Percentiles rank a stretch among this genome's conserved stretches.
phyloP scores from a whole-genome alignment of 2,329 filamentous ascomycete species.

The Fusarium sp. region DNA sequence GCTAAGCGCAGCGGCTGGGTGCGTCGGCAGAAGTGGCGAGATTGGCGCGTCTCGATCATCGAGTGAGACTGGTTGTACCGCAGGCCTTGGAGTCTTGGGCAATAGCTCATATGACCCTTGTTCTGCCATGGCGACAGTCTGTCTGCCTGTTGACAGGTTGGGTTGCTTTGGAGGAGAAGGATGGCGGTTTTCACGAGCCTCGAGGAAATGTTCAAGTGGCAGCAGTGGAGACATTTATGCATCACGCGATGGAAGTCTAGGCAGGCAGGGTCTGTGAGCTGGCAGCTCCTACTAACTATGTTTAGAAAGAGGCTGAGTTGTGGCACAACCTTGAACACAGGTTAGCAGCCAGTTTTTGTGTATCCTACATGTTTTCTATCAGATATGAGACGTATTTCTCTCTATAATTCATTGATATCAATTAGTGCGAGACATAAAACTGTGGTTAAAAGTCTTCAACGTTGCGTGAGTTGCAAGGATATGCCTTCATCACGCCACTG shows the following conservation, averaged over 20 bases:
- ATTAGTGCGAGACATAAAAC: neutral
- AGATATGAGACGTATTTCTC: neutral
- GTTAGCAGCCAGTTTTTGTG: neutral
- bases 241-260: neutral
- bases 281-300: neutral
- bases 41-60: neutral
- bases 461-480: neutral
- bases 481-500: neutral
- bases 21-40: neutral
- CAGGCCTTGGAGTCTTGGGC: neutral
- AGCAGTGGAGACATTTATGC: neutral
- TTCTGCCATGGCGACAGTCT: neutral
- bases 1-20: neutral
- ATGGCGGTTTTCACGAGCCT: neutral
- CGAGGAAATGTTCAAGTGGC: neutral
- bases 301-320: neutral
- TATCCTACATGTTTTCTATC: no score
- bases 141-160: neutral
- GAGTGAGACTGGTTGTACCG: neutral
- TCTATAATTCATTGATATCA: accelerated
- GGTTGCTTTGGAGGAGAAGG: neutral
- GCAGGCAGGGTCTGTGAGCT: neutral
- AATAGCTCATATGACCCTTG: neutral
- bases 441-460: neutral
- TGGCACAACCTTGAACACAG: neutral